Evolutionary conservation across 1,139 yeast species (phyloP), one percentile per base, ranked within the genome.

Genomic region (Suhomyces choctaworum): DNA sequence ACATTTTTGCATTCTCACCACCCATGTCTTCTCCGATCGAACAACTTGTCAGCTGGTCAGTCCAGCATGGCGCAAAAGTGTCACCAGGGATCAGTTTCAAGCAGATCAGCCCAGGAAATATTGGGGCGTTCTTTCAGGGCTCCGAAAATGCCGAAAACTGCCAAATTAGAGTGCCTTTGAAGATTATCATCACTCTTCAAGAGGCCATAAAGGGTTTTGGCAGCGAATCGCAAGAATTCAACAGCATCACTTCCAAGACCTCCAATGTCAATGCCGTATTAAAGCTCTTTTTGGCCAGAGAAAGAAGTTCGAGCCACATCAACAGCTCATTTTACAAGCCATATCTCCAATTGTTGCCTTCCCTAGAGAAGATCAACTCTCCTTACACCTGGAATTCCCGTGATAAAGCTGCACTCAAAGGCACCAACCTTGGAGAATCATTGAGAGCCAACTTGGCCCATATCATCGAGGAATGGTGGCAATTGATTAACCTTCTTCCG

Each of bases 351-450:
- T 54, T 73, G n/a, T 66, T 88, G 16, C 95, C 96, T 0, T 43
- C 54, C 2, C 63, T 74, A 4, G 49, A 50, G 3, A 62, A 66
- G 10, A 68, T 78, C 17, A 70, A 70, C 23, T 69, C 82, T 5
- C 94, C 95, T 1, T 73, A 77, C 36, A 76, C 76, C 39, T 87
- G 90, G 87, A 58, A 61, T 11, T 56, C 69, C 0, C 60, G 61
- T 5, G 84, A 82, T 29, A 64, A 75, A 41, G 55, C 60, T 2
- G 57, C 70, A 35, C 56, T 88, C 7, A 64, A 69, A 29, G 94
- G 90, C 0, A 82, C 95, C 1, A 84, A 82, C 51, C 54, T 72
- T 35, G 77, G 76, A 1, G 63, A 61, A 39, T 66, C 73, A 0
- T 56, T 72, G 21, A 54, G 60, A 7, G 66, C 58, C n/a, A 62